Percentiles rank a stretch among this genome's conserved stretches.
phyloP scores from a whole-genome alignment of 345 rosid genomes.

The Mercurialis annua region DNA sequence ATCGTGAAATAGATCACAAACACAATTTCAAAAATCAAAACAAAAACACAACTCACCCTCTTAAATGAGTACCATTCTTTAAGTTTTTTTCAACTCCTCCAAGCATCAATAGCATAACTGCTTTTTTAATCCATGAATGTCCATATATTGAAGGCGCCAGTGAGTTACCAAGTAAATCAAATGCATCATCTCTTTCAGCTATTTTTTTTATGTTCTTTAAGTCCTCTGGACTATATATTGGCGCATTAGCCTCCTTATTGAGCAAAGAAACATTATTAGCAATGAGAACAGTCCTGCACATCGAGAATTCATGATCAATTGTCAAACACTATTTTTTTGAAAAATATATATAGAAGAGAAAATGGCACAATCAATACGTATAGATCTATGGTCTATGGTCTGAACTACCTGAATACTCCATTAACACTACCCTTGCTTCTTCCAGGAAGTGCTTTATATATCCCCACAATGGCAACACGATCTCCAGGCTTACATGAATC shows the following conservation, averaged over 20 bases:
- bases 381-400: not conserved
- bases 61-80: constrained; percentile 88
- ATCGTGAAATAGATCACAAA: not conserved
- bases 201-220: constrained; percentile 78
- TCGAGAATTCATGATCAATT: constrained; percentile 19
- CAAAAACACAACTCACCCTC: constrained; percentile 64
- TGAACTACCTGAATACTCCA: constrained; percentile 86
- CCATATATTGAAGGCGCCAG: constrained; percentile 97
- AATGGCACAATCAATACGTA: not conserved
- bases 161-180: constrained; percentile 84
- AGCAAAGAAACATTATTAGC: constrained; percentile 89
- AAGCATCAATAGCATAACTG: constrained; percentile 88
- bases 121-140: constrained; percentile 96
- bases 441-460: constrained; percentile 96
- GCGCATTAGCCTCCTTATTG: constrained; percentile 96
- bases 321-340: no score
- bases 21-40: not conserved
- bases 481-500: constrained; percentile 99
- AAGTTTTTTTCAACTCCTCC: constrained; percentile 94
- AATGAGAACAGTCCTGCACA: constrained; percentile 76
- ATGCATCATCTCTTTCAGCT: constrained; percentile 81
- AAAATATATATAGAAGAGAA: constrained; percentile 9
- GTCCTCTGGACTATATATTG: constrained; percentile 75
- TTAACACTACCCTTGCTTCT: constrained; percentile 92
- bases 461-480: constrained; percentile 85